Conservation (phyloP, 176 grass and related monocot genomes). For the Zea luxurians region DNA sequence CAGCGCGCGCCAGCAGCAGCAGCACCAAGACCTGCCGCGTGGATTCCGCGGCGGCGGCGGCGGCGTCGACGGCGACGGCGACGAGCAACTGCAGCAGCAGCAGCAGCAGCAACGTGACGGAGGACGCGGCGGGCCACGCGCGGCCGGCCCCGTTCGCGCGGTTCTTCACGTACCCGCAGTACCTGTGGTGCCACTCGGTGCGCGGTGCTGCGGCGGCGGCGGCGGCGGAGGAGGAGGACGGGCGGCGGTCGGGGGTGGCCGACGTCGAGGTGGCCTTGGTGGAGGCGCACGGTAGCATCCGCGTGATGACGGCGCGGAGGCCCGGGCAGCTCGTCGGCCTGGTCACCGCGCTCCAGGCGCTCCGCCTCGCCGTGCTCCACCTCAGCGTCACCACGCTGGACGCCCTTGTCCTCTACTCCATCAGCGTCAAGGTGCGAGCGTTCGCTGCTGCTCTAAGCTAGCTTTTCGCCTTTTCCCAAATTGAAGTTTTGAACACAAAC, state of each 20-base stretch:
- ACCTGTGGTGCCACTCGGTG: conserved; percentile 67
- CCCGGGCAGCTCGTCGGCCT: conserved; percentile 68
- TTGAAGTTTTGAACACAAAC: too few relatives aligned
- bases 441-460: too few relatives aligned
- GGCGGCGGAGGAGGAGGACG: not conserved
- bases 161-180: conserved; percentile 94
- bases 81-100: conserved; percentile 53
- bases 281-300: conserved; percentile 84
- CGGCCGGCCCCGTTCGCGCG: conserved; percentile 62
- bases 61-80: not conserved
- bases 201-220: conserved; percentile 29
- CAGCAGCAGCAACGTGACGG: conserved; percentile 23
- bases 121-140: conserved; percentile 16
- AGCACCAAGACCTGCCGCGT: not conserved
- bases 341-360: conserved; percentile 59
- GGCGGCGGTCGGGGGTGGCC: conserved; percentile 45
- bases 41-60: conserved; percentile 20
- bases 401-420: conserved; percentile 67
- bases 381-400: conserved; percentile 76
- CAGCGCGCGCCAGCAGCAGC: not conserved
- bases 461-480: too few relatives aligned
- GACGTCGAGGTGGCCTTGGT: conserved; percentile 86
- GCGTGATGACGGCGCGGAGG: conserved; percentile 58
- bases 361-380: conserved; percentile 70
- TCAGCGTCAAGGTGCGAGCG: conserved; percentile 62